A percentile compares a stretch with the other conserved stretches of the same genome.
These are phyloP conservation scores for Parasarocladium wereldwijsianum DNA, from an alignment of 2,329 filamentous ascomycete genomes.

Conservation along the genomic window DNA sequence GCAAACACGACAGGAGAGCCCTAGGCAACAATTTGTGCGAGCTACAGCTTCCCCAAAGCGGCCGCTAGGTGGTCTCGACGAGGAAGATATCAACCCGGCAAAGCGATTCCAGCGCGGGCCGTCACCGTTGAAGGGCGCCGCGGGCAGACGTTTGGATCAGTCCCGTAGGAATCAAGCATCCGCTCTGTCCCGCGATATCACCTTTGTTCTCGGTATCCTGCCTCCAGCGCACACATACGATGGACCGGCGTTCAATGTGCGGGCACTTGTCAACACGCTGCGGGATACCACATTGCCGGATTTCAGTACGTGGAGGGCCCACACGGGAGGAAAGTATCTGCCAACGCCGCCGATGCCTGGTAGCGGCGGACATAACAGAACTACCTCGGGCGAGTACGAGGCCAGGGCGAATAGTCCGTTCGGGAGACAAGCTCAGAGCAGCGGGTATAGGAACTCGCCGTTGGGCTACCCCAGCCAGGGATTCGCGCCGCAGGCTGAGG, in stretches of 20 bases:
- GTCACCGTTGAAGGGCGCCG: slow-evolving; percentile 83
- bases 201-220: slow-evolving; percentile 55
- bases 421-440: too few relatives aligned
- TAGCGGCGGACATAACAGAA: too few relatives aligned
- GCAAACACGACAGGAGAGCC: slow-evolving; percentile 25
- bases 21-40: slow-evolving; percentile 31
- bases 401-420: too few relatives aligned
- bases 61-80: slow-evolving; percentile 46
- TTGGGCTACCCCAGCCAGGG: too few relatives aligned
- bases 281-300: slow-evolving; percentile 52
- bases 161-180: slow-evolving; percentile 50
- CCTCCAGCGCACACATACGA: slow-evolving; percentile 61
- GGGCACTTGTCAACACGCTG: slow-evolving; percentile 60
- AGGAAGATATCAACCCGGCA: slow-evolving; percentile 60
- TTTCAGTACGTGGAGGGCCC: too few relatives aligned
- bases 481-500: too few relatives aligned
- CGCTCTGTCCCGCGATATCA: slow-evolving; percentile 57
- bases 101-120: slow-evolving; percentile 82
- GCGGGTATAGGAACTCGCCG: too few relatives aligned
- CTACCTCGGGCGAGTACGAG: too few relatives aligned
- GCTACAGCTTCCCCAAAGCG: slow-evolving; percentile 44
- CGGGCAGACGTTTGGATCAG: slow-evolving; percentile 72
- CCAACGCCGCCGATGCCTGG: too few relatives aligned
- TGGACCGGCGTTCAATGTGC: slow-evolving; percentile 52
- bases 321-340: too few relatives aligned